phyloP scores from a whole-genome alignment of 2,329 filamentous ascomycete genomes.

The Hypoxylon sp. region DNA sequence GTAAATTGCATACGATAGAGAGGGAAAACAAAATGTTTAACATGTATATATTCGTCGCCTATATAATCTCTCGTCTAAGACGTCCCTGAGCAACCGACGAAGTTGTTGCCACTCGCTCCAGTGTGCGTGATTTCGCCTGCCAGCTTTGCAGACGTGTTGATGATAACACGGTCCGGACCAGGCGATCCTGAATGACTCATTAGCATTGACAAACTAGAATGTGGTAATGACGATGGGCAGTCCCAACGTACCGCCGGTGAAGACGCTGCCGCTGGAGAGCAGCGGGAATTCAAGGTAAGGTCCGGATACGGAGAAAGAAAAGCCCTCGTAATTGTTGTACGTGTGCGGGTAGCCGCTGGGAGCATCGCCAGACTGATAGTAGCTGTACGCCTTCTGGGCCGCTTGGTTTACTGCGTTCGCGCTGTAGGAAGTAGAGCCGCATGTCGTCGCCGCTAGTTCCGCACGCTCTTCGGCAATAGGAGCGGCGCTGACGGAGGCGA shows the following conservation, averaged over 20 bases:
- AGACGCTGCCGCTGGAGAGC: constrained; percentile 57
- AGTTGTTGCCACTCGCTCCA: constrained; percentile 72
- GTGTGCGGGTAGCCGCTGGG: constrained; percentile 65
- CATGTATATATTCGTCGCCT: too few relatives aligned
- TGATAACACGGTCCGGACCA: constrained; percentile 72
- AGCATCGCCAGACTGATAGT: constrained; percentile 58
- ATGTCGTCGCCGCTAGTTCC: constrained; percentile 58
- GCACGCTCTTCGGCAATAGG: constrained; percentile 49
- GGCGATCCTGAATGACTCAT: constrained; percentile 58
- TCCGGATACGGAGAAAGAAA: constrained; percentile 63
- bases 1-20: too few relatives aligned
- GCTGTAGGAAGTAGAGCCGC: constrained; percentile 63
- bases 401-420: constrained; percentile 59
- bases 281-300: constrained; percentile 73
- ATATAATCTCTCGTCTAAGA: constrained; percentile 32
- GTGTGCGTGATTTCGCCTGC: constrained; percentile 76
- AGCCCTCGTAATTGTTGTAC: constrained; percentile 71
- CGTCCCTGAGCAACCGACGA: constrained; percentile 66
- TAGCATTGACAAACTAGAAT: too few relatives aligned
- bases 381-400: constrained; percentile 58
- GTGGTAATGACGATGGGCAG: too few relatives aligned
- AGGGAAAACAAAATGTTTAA: too few relatives aligned
- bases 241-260: constrained; percentile 62
- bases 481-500: constrained; percentile 37
- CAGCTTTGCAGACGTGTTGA: constrained; percentile 63